Evolutionary conservation across 2,329 filamentous ascomycete species (phyloP).

Genomic region (Whalleya microplaca): DNA sequence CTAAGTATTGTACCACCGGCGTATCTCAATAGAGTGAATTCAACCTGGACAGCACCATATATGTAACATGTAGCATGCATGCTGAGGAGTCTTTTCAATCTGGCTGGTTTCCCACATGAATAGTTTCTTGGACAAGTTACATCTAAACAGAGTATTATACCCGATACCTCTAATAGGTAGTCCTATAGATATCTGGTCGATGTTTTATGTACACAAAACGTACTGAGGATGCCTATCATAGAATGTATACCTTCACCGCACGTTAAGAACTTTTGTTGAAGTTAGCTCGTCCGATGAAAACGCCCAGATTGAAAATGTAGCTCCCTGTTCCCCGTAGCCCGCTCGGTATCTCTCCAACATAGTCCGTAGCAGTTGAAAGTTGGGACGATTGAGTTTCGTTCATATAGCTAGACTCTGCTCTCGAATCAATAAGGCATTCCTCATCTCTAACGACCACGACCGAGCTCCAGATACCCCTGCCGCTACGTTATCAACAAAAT

Average conservation of each 20-base stretch:
- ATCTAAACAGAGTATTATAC: background rate
- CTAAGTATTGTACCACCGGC: background rate
- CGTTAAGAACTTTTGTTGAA: background rate
- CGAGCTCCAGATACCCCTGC: background rate
- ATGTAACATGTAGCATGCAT: background rate
- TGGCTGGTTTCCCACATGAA: background rate
- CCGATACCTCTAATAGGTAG: background rate
- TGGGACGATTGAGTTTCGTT: constrained; percentile 2
- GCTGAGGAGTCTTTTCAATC: background rate
- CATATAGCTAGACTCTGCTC: constrained; percentile 11
- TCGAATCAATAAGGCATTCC: background rate
- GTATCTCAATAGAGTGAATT: background rate
- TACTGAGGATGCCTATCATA: background rate
- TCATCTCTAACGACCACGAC: constrained; percentile 1
- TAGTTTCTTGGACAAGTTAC: background rate
- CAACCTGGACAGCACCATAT: background rate
- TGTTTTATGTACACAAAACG: background rate
- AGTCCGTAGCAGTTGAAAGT: constrained; percentile 20
- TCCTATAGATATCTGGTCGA: background rate
- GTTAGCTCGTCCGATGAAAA: background rate
- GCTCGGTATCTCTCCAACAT: constrained; percentile 34
- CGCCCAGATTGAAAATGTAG: background rate
- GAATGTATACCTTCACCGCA: background rate
- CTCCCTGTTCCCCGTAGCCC: constrained; percentile 13
- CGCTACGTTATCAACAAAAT: background rate